Evolutionary conservation across 306 rosid species (phyloP), one percentile per base, ranked within the genome.

Genomic region (Gastrolobium villosum): DNA sequence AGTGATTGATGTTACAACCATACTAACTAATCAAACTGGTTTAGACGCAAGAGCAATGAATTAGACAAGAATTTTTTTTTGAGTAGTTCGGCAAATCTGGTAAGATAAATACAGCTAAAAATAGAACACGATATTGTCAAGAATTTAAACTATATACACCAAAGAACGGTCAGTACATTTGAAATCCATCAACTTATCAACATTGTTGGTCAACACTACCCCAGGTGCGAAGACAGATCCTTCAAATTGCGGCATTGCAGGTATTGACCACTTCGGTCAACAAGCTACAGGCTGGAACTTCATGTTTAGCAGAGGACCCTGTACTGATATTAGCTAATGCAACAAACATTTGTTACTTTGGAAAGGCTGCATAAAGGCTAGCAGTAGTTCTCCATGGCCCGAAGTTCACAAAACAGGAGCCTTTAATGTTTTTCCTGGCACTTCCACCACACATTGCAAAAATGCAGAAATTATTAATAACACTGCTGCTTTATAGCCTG

Each of bases 81-180:
- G 26, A 20, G 26, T 20, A 0, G 26, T 20, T 20, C 26, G 26
- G 26, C 26, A 20, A 20, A 20, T 20, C 26, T 20, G 26, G 0
- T 20, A 20, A 20, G 26, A 20, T 20, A 20, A 20, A 20, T 20
- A 20, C 26, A 20, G 26, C 26, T 20, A 20, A 20, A 20, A 20
- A 20, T 20, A 20, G 26, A 20, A 20, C 26, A 20, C 26, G 26
- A 20, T 20, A 67, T 6, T 2, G 70, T 73, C 26, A 74, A 41
- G 55, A 36, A 68, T 11, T 43, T 74, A 15, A 44, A 40, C 64
- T 79, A 79, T 84, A 59, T 79, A 79, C 81, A 84, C 72, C 77
- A 74, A 79, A 79, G 50, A 84, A 74, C 81, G n/a, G 81, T 69
- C 81, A 53, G 70, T 54, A 79, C 84, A 74, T 52, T 74, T 31